These are phyloP conservation scores for Raphanus hybrid DNA, from an alignment of 441 rosid genomes.

Conservation along the genomic window DNA sequence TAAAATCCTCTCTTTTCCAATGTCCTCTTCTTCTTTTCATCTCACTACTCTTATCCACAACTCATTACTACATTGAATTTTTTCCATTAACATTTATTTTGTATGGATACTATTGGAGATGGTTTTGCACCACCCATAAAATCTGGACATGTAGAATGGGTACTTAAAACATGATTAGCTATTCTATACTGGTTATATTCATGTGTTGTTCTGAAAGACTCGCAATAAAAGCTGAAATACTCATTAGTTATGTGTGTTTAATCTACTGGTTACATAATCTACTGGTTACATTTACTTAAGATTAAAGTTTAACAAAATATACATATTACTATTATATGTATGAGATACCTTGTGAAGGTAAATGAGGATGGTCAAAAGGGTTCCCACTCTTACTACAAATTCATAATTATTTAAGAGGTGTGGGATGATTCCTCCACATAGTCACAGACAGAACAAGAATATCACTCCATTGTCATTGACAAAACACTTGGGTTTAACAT, in stretches of 20 bases:
- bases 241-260: too few species aligned
- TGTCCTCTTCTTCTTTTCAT: slow-evolving; percentile 20
- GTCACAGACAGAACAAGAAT: slow-evolving; percentile 22
- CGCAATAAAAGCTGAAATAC: too few species aligned
- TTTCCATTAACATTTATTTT: neutral
- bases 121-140: neutral
- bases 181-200: too few species aligned
- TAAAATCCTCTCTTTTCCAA: slow-evolving; percentile 22
- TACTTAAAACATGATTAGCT: neutral
- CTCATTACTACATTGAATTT: neutral
- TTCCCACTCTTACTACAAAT: neutral
- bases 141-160: neutral
- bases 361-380: too few species aligned
- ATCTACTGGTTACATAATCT: too few species aligned
- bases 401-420: slow-evolving; percentile 16
- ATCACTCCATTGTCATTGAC: slow-evolving; percentile 27
- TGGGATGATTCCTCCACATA: slow-evolving; percentile 7
- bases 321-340: too few species aligned
- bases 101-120: neutral
- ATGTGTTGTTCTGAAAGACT: too few species aligned
- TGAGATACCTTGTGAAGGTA: too few species aligned
- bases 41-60: neutral
- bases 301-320: too few species aligned
- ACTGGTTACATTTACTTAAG: too few species aligned
- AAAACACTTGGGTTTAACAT: slow-evolving; percentile 11